These are phyloP conservation scores for Ophiostoma pallidulum DNA, from an alignment of 2,329 filamentous ascomycete species.

Conservation along the genomic window DNA sequence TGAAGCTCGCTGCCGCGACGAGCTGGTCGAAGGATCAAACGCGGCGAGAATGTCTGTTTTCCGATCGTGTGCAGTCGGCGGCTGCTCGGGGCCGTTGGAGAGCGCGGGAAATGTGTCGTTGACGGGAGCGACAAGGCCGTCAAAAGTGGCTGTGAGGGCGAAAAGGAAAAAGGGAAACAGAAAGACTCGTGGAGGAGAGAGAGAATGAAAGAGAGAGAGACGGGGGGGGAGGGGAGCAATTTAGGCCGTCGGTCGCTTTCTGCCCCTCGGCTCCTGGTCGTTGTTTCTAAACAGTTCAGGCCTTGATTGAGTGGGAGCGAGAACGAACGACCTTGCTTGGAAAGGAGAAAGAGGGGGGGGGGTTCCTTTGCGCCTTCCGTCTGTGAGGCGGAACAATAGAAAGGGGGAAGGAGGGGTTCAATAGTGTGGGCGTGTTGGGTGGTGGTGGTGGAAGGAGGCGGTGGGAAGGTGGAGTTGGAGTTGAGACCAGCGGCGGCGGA, in stretches of 20 bases:
- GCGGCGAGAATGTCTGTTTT: neutral
- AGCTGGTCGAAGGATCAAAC: neutral
- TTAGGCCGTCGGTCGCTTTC: conserved; percentile 4
- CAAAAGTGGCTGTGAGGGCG: neutral
- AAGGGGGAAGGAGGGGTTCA: conserved; percentile 14
- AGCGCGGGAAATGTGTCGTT: neutral
- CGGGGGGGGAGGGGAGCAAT: neutral
- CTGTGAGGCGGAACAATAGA: neutral
- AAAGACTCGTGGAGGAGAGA: conserved; percentile 1
- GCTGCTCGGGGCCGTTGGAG: neutral
- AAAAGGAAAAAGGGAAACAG: neutral
- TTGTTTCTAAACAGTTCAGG: neutral
- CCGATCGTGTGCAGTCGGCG: neutral
- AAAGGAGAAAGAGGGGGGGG: conserved; percentile 12
- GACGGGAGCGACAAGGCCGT: neutral
- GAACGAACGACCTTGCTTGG: conserved; percentile 10
- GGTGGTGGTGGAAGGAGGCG: conserved; percentile 2
- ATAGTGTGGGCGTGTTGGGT: conserved; percentile 9
- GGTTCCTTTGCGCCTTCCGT: neutral
- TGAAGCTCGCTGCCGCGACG: too few relatives aligned
- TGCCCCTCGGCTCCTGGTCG: conserved; percentile 13
- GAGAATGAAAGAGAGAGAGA: neutral
- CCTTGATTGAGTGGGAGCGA: neutral
- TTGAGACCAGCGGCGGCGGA: conserved; percentile 1
- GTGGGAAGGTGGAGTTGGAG: conserved; percentile 1